Evolutionary conservation across 106 monocot genomes (phyloP).

Genomic region (Chionographis japonica): DNA sequence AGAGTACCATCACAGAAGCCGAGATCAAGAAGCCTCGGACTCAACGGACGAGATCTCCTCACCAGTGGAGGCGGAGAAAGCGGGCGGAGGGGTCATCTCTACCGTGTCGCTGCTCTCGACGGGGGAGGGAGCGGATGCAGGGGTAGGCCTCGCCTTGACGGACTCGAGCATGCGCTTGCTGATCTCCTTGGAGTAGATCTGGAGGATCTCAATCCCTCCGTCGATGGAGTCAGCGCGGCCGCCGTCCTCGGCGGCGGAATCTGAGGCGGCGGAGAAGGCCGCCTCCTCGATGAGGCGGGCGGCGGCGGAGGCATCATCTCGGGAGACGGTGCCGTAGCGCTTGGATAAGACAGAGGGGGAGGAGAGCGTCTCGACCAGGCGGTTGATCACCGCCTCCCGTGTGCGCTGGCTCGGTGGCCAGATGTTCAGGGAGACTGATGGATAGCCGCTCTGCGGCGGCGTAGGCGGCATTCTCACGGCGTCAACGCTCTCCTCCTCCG

Average conservation of each 20-base stretch:
- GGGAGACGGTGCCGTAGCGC: constrained; percentile 42
- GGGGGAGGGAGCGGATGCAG: neutral
- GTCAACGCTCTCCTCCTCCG: no score
- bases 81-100: neutral
- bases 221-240: constrained; percentile 17
- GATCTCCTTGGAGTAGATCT: constrained; percentile 57
- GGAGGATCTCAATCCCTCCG: constrained; percentile 41
- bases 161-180: constrained; percentile 33
- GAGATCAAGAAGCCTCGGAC: neutral
- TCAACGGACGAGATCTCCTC: neutral
- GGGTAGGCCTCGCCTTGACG: constrained; percentile 19
- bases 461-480: neutral
- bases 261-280: constrained; percentile 24
- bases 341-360: constrained; percentile 38
- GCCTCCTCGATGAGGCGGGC: constrained; percentile 36
- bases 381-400: constrained; percentile 47
- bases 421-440: constrained; percentile 33
- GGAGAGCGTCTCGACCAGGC: constrained; percentile 47
- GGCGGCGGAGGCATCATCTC: constrained; percentile 19
- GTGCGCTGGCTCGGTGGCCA: constrained; percentile 67
- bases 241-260: neutral
- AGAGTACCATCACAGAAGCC: no score
- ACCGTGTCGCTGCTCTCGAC: no score
- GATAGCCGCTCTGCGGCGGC: no score
- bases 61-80: neutral